Base-by-base conservation (phyloP, 495 filamentous ascomycete genomes). In the Aspergillus incahuasiensis region DNA sequence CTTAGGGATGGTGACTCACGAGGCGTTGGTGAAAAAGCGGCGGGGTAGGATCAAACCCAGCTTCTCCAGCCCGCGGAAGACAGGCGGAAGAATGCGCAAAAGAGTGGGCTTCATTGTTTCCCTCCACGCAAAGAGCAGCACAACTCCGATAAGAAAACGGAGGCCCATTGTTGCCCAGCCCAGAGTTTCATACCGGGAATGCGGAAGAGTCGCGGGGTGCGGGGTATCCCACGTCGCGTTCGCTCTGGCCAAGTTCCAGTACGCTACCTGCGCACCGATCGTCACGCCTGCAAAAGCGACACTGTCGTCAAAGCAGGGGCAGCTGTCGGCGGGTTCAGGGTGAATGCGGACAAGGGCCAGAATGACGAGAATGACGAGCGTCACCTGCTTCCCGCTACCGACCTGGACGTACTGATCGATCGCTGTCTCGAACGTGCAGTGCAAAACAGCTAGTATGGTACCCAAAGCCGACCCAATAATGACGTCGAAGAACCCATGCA, bases 401-500 rank as follows among this genome's bases (percentile, higher is more conserved):
- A 67, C 67, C 21, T 69, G 34, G 25, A 95, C 72, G 73, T 81
- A 91, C 15, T 72, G 61, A 48, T 96, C 88, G 50, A 92, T 78
- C 3, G 63, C 62, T 3, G 85, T 74, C 13, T 85, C 89, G 63
- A 81, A 91, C 48, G 82, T 65, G 61, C 85, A 90, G 67, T 96
- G 90, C 35, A 87, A 62, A 18, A 86, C 68, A 2, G 90, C 80
- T 16, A 89, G 71, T 16, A 77, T 61, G 12, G 85, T 84, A 16
- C 92, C 94, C 50, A 97, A 77, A 18, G 82, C 57, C 48, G 83
- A 87, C 2, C 94, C 94, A 58, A 92, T 65, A 13, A 90, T 70
- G 12, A 95, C 89, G 68, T 98, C 94, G 39, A 96, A 74, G 71
- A 98, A 94, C 34, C 94, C 94, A 72, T 98, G 94, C 94, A 98